These are phyloP conservation scores for Thymus quinquecostatus DNA, from an alignment of 257 asterid species.

Conservation along the genomic window DNA sequence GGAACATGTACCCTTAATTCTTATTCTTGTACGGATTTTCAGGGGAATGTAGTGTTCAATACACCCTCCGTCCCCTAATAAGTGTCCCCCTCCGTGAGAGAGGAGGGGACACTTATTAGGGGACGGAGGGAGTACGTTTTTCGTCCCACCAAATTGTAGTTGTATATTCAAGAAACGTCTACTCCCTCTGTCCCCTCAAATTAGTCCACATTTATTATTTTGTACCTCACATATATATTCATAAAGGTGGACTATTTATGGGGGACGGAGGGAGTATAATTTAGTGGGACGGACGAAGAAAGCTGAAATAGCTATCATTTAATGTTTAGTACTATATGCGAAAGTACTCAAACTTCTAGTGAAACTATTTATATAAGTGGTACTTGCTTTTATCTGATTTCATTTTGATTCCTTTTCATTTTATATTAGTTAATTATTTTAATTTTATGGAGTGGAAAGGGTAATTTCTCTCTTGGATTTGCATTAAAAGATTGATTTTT, in stretches of 20 bases:
- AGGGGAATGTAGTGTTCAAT: not conserved
- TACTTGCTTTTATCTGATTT: not conserved
- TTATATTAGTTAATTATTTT: too few species aligned
- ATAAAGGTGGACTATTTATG: too few species aligned
- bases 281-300: not conserved
- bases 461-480: too few species aligned
- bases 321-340: not conserved
- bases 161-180: too few species aligned
- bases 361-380: not conserved
- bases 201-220: too few species aligned
- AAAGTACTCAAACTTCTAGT: slow-evolving; percentile 1
- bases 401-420: not conserved
- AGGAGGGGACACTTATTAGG: too few species aligned
- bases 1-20: slow-evolving; percentile 29
- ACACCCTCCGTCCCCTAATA: not conserved
- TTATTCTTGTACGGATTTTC: slow-evolving; percentile 28
- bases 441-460: not conserved
- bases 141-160: too few species aligned
- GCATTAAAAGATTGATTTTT: not conserved
- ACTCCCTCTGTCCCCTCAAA: too few species aligned
- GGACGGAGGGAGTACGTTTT: too few species aligned
- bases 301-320: not conserved
- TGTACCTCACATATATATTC: too few species aligned
- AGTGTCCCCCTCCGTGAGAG: too few species aligned
- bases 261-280: too few species aligned